Conservation (phyloP, 371 early-diverging fungal species). For the Mortierella sp. region DNA sequence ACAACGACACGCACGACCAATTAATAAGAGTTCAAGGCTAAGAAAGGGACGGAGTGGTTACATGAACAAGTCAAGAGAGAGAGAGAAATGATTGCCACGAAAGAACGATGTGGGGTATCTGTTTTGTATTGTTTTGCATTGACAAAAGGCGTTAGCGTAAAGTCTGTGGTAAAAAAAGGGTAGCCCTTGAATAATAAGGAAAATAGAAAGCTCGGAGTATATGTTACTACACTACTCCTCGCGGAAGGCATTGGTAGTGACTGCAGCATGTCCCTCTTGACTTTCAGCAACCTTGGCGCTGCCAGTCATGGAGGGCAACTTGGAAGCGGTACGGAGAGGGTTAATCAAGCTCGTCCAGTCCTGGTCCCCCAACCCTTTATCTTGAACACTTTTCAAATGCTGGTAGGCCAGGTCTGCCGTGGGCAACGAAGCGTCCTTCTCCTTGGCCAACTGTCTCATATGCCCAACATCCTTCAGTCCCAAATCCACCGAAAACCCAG, state of each 20-base stretch:
- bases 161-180: not conserved
- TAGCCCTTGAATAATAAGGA: not conserved
- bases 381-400: constrained; percentile 39
- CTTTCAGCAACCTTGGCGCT: not conserved
- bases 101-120: not conserved
- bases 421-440: constrained; percentile 36
- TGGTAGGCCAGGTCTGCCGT: constrained; percentile 42
- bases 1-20: too few relatives aligned
- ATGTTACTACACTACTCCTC: not conserved
- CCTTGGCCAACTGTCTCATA: constrained; percentile 50
- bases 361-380: constrained; percentile 34
- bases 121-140: not conserved
- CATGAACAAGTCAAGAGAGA: too few relatives aligned
- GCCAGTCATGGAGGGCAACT: constrained; percentile 23
- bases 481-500: constrained; percentile 66
- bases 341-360: constrained; percentile 56
- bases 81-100: not conserved
- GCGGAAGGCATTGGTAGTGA: not conserved
- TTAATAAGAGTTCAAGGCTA: not conserved
- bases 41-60: not conserved
- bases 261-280: not conserved
- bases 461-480: constrained; percentile 75
- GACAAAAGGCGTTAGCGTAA: not conserved
- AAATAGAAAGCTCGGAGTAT: not conserved
- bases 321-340: constrained; percentile 26